Evolutionary conservation across 768 basidiomycete species (phyloP).

Genomic region (Naematelia aurantialba): DNA sequence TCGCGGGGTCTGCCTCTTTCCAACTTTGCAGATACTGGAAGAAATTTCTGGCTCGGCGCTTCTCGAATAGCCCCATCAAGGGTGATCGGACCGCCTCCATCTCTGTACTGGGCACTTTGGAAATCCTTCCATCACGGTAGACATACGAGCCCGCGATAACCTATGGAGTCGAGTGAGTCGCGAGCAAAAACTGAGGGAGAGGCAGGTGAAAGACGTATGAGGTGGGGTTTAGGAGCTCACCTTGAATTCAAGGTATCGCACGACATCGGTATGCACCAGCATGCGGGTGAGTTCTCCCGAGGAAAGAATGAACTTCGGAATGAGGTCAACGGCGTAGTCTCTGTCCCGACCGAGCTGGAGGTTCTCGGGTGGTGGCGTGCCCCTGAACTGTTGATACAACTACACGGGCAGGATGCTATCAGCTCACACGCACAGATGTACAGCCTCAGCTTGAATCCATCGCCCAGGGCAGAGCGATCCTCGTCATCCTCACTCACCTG

Average conservation of each 20-base stretch:
- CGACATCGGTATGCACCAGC: slow-evolving; percentile 97
- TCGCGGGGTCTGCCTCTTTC: slow-evolving; percentile 91
- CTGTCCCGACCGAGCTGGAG: slow-evolving; percentile 79
- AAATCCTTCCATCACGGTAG: slow-evolving; percentile 92
- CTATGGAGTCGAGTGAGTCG: no score
- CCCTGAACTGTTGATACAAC: slow-evolving; percentile 94
- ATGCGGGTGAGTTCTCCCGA: slow-evolving; percentile 96
- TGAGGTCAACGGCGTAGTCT: slow-evolving; percentile 95
- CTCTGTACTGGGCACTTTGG: slow-evolving; percentile 95
- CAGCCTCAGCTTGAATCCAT: background rate
- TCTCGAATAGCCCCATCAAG: slow-evolving; percentile 99
- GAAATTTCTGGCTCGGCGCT: slow-evolving; percentile 95
- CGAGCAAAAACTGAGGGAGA: no score
- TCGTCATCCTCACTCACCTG: slow-evolving; percentile 63
- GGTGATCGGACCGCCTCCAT: slow-evolving; percentile 93
- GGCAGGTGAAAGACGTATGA: background rate
- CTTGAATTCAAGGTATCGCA: slow-evolving; percentile 98
- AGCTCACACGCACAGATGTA: background rate
- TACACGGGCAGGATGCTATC: slow-evolving; percentile 45
- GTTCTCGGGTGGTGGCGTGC: slow-evolving; percentile 69
- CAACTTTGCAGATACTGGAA: slow-evolving; percentile 94
- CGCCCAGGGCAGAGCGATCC: background rate
- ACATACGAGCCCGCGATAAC: slow-evolving; percentile 98
- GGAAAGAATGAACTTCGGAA: slow-evolving; percentile 99
- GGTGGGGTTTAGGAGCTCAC: background rate